Conservation (phyloP, 345 rosid species). For the Populus tremula region DNA sequence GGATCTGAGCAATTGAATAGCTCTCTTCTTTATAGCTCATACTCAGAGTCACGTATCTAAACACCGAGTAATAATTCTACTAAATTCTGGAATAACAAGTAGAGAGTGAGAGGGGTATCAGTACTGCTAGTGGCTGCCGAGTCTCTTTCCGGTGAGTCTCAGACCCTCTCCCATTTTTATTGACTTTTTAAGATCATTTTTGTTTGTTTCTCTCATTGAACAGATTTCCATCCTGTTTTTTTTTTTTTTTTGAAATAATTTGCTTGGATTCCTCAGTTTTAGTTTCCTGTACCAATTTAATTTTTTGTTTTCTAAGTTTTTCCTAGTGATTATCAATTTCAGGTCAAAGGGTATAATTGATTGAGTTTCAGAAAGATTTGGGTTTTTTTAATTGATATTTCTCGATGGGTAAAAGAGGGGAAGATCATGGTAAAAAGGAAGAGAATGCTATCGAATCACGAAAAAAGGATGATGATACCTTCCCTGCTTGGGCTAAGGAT, state of each 20-base stretch:
- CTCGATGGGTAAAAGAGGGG: slow-evolving; percentile 67
- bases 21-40: not conserved
- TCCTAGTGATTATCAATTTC: not conserved
- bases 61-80: not conserved
- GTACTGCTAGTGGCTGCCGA: not conserved
- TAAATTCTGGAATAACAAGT: not conserved
- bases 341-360: not conserved
- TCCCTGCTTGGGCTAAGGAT: slow-evolving; percentile 77
- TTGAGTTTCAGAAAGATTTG: not conserved
- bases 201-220: not conserved
- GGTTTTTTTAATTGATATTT: slow-evolving; percentile 17
- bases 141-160: not conserved
- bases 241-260: not conserved
- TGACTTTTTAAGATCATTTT: slow-evolving; percentile 1
- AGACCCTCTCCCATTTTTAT: not conserved
- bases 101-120: not conserved
- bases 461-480: slow-evolving; percentile 18
- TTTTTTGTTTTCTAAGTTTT: not conserved
- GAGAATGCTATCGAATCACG: slow-evolving; percentile 13
- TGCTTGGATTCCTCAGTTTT: not conserved
- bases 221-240: not conserved
- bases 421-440: slow-evolving; percentile 40
- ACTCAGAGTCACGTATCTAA: not conserved
- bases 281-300: not conserved
- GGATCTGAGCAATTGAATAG: slow-evolving; percentile 27